Base-by-base conservation (phyloP, 768 basidiomycete genomes). In the Rhodosporidiobolus odoratus region DNA sequence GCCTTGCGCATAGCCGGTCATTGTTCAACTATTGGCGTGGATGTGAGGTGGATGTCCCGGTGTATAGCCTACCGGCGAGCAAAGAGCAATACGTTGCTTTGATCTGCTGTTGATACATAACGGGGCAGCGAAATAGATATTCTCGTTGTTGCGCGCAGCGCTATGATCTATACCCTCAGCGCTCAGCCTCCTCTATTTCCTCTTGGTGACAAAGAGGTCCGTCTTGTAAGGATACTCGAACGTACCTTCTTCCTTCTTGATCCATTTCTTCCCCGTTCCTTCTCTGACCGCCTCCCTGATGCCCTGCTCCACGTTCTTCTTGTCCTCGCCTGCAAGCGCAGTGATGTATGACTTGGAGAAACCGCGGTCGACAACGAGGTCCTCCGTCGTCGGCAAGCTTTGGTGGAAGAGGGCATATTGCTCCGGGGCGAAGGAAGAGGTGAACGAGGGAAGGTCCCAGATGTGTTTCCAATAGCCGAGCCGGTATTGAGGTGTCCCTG, bases 261-360 rank as follows among this genome's bases (percentile, higher is more conserved):
- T 85, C 91, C 90, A 94, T 52, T 76, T 73, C 75, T 84, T 86
- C 2, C 84, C 87, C 15, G 88, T 84, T 27, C 86, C 87, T 35
- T 79, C 80, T 62, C 84, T 78, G 3, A 91, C 77, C 63, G 91
- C 86, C 15, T 78, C 82, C 53, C 82, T 80, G 37, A 92, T 77
- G 56, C 85, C 82, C 16, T 80, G 74, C 32, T 80, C 78, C 41
- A 92, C 83, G 50, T 83, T 80, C 19, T 79, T 78, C 79, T 85
- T 88, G 75, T 86, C 84, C n/a, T 83, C 83, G 3, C 83, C 84
- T 4, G 84, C 80, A 43, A 88, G 82, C 30, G 88, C 79, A 0
- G 88, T 83, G 53, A 93, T 86, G 79, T 93, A 96, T 73, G 90
- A 92, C 82, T 95, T 96, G 80, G 87, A 91, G 67, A 83, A 82